Evolutionary conservation across 768 basidiomycete genomes (phyloP), one percentile per base, ranked within the genome.

Genomic region (Mrakia hoshinonis): DNA sequence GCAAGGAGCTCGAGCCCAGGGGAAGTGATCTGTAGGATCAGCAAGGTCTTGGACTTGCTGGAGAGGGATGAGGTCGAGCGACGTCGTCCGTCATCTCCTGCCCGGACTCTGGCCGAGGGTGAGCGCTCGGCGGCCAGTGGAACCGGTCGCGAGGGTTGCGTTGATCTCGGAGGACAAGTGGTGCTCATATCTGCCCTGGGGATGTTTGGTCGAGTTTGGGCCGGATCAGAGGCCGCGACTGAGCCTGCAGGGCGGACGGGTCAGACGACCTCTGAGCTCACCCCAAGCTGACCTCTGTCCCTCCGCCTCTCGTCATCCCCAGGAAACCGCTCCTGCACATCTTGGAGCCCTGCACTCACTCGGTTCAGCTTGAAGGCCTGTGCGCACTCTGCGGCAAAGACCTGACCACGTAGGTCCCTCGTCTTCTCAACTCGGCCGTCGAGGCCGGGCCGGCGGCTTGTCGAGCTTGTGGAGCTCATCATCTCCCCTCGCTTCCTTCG

Each of bases 351-450:
- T 99, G 95, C 82, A 92, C 91, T 70, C 95, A 99, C 80, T 90
- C 90, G 72, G 87, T 95, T 76, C 94, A 97, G 79, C 82, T 95
- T 63, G 87, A 88, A 51, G 95, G 95, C 0, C 83, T 99, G 62
- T 99, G 95, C 78, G 92, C 90, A 1, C 79, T 96, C 38, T 99
- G 95, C 77, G 95, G 93, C 47, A 93, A 91, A 82, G 94, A 99
- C 75, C 89, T 97, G 85, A 94, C 77, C 1, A 71, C 68, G 79
- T 80, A 60, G 71, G 77, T 65, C n/a, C n/a, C n/a, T n/a, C n/a
- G n/a, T n/a, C n/a, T n/a, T n/a, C n/a, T n/a, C n/a, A n/a, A n/a
- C n/a, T n/a, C n/a, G n/a, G n/a, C n/a, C n/a, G n/a, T 39, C 24
- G 1, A 9, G 36, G 29, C 29, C 2, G n/a, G 24, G 31, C 5